Base-by-base conservation (phyloP, 805 yeast species). In the Candida ipomoeae region DNA sequence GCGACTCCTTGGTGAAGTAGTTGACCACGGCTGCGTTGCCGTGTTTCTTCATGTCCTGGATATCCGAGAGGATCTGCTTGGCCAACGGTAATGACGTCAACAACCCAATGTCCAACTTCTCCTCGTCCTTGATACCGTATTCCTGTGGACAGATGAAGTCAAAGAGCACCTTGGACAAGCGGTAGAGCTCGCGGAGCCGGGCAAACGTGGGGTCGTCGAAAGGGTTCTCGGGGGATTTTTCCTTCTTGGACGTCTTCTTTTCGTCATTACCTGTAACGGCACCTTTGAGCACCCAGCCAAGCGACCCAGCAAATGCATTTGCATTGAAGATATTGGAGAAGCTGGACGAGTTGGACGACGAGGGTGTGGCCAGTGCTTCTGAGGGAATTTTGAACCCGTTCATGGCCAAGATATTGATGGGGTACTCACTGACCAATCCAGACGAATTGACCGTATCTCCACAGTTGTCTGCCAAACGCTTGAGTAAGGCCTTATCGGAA, bases 101-200 rank as follows among this genome's bases (percentile, higher is more conserved):
- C 50, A 94, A 73, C 4, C 99, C 99, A 70, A 94, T 94, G 65
- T 94, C 99, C 53, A 94, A 78, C 64, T 94, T 94, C 67, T 94
- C 99, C 61, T 86, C 85, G 62, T 90, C 96, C 56, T 91, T 89
- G 59, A 94, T 94, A 55, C 99, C 99, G 65, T 94, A 94, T 65
- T 94, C 99, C 67, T 94, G 98, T 8, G 99, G 99, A 69, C 98
- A 94, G 44, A 94, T 90, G 63, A 92, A 94, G 69, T 94, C 99
- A 71, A 94, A 94, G 55, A 94, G 71, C 6, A 94, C 96, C 66
- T 94, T 95, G 0, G 97, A 88, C 49, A 94, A 75, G 55, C 92
- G 77, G 65, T 91, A 94, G 47, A 94, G 77, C 65, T 94, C 99
- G 57, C 98, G 77, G 51, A 94, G 75, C 55, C 89, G 79, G 32